A percentile compares a stretch with the other conserved stretches of the same genome.
These are phyloP conservation scores for Exophiala aquamarina DNA, from an alignment of 2,329 filamentous ascomycete species.

Conservation along the genomic window DNA sequence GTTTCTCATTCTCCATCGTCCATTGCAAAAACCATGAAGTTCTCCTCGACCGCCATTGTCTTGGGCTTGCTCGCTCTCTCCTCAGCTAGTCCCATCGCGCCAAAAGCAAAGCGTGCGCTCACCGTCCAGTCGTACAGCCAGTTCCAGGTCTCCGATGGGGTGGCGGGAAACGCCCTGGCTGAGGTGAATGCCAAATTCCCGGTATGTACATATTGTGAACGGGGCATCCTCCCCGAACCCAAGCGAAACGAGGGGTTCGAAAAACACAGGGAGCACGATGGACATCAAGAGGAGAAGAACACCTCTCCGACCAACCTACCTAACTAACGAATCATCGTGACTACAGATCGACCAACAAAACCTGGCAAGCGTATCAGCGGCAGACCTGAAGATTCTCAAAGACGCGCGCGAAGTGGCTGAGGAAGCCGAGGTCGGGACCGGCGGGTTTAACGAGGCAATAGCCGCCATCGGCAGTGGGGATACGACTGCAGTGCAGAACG, in stretches of 20 bases:
- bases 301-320: no score
- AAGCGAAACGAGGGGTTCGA: no score
- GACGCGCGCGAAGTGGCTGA: conserved; percentile 53
- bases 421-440: conserved; percentile 47
- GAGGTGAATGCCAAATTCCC: conserved; percentile 58
- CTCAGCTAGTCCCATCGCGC: conserved; percentile 8
- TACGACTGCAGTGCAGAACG: conserved; percentile 50
- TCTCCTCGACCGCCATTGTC: conserved; percentile 12
- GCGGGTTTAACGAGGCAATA: conserved; percentile 56
- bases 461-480: conserved; percentile 44
- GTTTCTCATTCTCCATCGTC: not conserved
- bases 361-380: conserved; percentile 47
- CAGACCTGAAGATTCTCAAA: conserved; percentile 53
- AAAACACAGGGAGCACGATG: not conserved
- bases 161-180: conserved; percentile 53
- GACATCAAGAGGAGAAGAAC: not conserved
- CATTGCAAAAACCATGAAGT: conserved; percentile 7
- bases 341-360: conserved; percentile 30
- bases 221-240: no score
- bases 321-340: not conserved
- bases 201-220: conserved; percentile 42
- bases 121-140: conserved; percentile 16
- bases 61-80: conserved; percentile 15
- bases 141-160: conserved; percentile 38
- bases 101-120: conserved; percentile 14